Evolutionary conservation across 306 rosid species (phyloP), one percentile per base, ranked within the genome.

Genomic region (Rubus parviflorus): DNA sequence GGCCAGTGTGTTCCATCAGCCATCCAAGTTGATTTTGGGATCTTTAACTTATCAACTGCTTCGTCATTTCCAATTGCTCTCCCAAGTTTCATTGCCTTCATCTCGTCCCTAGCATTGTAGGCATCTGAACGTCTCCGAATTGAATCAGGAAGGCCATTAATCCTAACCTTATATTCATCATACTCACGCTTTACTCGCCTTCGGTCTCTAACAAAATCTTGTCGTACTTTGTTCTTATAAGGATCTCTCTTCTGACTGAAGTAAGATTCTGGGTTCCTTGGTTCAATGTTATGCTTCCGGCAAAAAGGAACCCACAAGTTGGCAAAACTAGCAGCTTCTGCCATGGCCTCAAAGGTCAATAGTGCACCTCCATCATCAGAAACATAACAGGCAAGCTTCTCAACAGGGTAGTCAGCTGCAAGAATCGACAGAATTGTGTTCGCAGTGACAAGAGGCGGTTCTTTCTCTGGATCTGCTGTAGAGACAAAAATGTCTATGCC

Each of bases 351-450:
- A 62, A 91, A 91, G 45, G 97, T 91, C 15, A 91, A 84, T 19
- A 91, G 97, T 23, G 94, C 87, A 37, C 97, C 92, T 4, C 97
- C 97, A 47, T 91, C 97, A 6, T 91, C 97, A 75, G 97, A 91
- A 74, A 91, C 97, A 83, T 88, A 91, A 76, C 97, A 91, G 1
- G 97, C 47, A 60, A 91, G 97, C 80, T 89, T 89, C 83, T 89
- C 92, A 43, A 89, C 92, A 13, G 97, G 97, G 76, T 91, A 91
- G 61, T 89, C 92, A 35, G 86, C 89, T 42, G 92, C 97, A 19
- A 91, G 84, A 62, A 91, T 89, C 4, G 97, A 91, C 7, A 91
- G 91, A 77, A 91, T 89, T 2, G 97, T 91, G 78, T 91, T 91
- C 46, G 97, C 97, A 37, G 97, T 91, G 60, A 91, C 97, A 56